Base-by-base conservation (phyloP, 148 eudicot species). In the Vaccinium macrocarpon region DNA sequence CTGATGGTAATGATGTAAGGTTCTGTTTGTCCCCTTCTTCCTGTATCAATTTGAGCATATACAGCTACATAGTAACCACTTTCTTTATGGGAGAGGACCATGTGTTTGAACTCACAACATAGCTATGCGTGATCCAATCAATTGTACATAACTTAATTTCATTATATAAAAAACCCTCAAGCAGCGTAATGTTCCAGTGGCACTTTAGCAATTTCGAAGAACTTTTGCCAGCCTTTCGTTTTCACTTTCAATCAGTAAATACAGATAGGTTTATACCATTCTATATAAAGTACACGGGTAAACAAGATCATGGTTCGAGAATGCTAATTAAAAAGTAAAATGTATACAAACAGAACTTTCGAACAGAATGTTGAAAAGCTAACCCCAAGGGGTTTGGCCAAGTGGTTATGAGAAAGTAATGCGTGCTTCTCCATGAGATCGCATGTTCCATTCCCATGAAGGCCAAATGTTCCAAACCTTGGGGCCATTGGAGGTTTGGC, bases 11-110 rank as follows among this genome's bases (percentile, higher is more conserved):
- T 88, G 75, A 90, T 87, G 78, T 6, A 10, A 73, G 50, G 73
- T 83, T 76, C 77, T 74, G 78, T 84, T 66, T 88, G 87, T 83
- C 86, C 88, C 88, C 86, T 72, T 56, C 66, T 38, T 68, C 32
- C 76, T 19, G 68, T 55, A 81, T 80, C 27, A 38, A 79, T 82
- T 78, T 48, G 23, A 38, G 81, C 74, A 72, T 66, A 68, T 61
- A 76, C 81, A 85, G 77, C 84, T 61, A 14, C 12, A 73, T 48
- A 74, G 19, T 4, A 32, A 49, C n/a, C 16, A 62, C 81, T 81
- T 81, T 76, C 32, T 42, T 6, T 50, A 52, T 74, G 46, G 57
- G 70, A 25, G 12, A 11, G 73, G 38, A 68, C 73, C 73, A 68
- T 68, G 73, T 68, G 35, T 68, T 12, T 35, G 73, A 27, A 68